Evolutionary conservation across 345 rosid genomes (phyloP).

Genomic region (Gossypium anomalum): DNA sequence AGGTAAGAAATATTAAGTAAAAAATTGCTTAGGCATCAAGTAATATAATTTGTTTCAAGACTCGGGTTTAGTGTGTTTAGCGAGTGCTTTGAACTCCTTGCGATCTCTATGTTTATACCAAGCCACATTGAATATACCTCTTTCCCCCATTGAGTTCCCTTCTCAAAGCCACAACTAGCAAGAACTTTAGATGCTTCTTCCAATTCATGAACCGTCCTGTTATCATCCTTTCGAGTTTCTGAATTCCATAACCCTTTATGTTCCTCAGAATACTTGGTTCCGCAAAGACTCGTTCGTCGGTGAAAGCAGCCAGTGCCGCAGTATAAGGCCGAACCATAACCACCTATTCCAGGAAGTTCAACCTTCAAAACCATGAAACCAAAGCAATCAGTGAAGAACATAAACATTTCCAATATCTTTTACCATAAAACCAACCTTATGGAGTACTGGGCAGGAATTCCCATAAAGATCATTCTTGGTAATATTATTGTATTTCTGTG

Average conservation of each 20-base stretch:
- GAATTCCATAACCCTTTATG: background rate
- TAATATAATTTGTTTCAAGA: too few species aligned
- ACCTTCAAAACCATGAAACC: slow-evolving; percentile 16
- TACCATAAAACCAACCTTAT: background rate
- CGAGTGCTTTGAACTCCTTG: too few species aligned
- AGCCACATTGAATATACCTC: slow-evolving; percentile 21
- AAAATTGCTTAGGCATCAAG: too few species aligned
- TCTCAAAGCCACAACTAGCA: slow-evolving; percentile 32
- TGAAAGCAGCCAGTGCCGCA: slow-evolving; percentile 41
- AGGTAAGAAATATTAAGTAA: too few species aligned
- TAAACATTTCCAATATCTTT: background rate
- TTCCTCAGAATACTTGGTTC: slow-evolving; percentile 21
- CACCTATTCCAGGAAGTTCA: slow-evolving; percentile 29
- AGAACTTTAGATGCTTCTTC: slow-evolving; percentile 33
- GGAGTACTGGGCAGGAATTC: background rate
- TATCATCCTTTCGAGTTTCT: background rate
- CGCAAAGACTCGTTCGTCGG: slow-evolving; percentile 30
- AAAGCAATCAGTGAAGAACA: background rate
- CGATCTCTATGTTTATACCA: too few species aligned
- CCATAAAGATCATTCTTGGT: background rate
- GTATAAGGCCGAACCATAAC: slow-evolving; percentile 25
- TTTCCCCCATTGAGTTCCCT: slow-evolving; percentile 40
- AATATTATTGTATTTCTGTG: background rate
- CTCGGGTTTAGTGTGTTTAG: too few species aligned
- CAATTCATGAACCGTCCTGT: slow-evolving; percentile 15